Evolutionary conservation across 1,284 basidiomycete genomes (phyloP), one percentile per base, ranked within the genome.

Genomic region (Baeospora myosura): DNA sequence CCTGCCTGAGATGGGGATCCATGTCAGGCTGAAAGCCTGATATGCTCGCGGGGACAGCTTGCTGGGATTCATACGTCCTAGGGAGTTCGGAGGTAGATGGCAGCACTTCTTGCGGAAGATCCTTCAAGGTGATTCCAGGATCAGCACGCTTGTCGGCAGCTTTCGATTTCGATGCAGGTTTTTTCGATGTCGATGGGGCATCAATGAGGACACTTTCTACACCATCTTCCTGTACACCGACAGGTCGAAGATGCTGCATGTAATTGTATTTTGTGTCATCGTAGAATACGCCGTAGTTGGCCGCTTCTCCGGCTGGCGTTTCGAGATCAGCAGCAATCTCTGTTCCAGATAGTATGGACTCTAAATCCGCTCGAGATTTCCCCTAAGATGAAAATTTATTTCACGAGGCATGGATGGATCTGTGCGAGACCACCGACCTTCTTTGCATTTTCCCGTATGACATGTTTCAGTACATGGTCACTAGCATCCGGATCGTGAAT

Each of bases 241-340:
- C 78, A 1, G 76, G 57, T 17, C 88, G 81, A 26, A 99, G 73
- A 65, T 99, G 96, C 64, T 95, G 87, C 90, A 98, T 95, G 69
- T 99, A 99, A 63, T 99, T 90, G 68, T 99, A 99, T 43, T 90
- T 77, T n/a, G 90, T 89, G 58, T 99, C 95, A 65, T 98, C 94
- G 67, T 80, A 98, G 65, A 92, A 93, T 56, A 99, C 70, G 7
- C 93, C 95, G 61, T 98, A 96, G 18, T 80, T 60, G 3, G 89
- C 72, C 0, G 96, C 96, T 68, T 98, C 90, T 43, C 94, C 96
- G 46, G 81, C 64, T 45, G 78, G 80, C 16, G 64, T 50, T 43
- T 65, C 63, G 39, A 60, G 55, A 41, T 74, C 72, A 31, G 68
- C 63, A 25, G 64, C 68, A 38, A 81, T 64, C n/a, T 83, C 79